Evolutionary conservation across 192 early-diverging fungal species (phyloP).

Genomic region (Gaertneriomyces semiglobifer): DNA sequence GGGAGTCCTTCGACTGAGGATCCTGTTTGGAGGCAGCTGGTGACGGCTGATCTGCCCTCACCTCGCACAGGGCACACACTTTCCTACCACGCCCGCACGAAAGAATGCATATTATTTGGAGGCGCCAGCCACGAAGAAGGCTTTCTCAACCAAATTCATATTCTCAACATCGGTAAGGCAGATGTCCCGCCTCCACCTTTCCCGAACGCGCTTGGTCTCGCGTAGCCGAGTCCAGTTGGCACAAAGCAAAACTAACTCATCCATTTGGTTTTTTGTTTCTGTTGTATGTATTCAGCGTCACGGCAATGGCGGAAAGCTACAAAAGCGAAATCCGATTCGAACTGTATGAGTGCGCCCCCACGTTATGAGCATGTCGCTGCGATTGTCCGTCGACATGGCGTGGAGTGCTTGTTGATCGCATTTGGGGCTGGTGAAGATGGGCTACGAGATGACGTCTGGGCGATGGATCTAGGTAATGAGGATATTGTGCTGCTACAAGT

Average conservation of each 20-base stretch:
- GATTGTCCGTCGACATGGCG: conserved; percentile 8
- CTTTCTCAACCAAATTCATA: conserved; percentile 25
- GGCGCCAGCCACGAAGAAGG: conserved; percentile 45
- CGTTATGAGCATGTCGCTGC: conserved; percentile 36
- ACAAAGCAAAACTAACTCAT: background rate
- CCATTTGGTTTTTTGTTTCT: background rate
- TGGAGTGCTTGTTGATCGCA: conserved; percentile 22
- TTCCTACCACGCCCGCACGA: conserved; percentile 2
- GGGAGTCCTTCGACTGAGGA: background rate
- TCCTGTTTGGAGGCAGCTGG: conserved; percentile 1
- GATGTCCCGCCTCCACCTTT: background rate
- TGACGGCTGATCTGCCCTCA: conserved; percentile 21
- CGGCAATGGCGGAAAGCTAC: too few species aligned
- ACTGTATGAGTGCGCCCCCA: conserved; percentile 13
- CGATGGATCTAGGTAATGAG: conserved; percentile 31
- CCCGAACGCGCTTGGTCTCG: conserved; percentile 5
- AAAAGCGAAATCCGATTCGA: background rate
- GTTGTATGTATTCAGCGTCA: too few species aligned
- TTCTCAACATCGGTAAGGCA: conserved; percentile 30
- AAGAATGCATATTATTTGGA: conserved; percentile 33
- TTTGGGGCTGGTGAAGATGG: conserved; percentile 35
- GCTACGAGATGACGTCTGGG: conserved; percentile 34
- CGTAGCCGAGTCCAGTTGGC: background rate
- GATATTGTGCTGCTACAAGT: background rate
- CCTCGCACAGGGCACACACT: conserved; percentile 38